Conservation (phyloP, 441 rosid species). For the Omphalea diandra region DNA sequence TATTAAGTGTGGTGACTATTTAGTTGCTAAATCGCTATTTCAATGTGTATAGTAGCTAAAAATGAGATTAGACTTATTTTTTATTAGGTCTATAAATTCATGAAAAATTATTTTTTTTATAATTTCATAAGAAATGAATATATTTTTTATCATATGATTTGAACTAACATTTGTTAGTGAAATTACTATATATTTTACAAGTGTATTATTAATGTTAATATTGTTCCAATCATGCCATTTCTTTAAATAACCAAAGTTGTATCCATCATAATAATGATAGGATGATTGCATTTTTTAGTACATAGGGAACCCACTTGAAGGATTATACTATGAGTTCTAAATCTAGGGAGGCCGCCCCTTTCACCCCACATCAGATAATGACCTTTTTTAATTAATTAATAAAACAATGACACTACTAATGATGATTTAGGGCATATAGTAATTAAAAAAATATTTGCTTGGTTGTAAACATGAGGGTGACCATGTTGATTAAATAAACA, state of each 20-base stretch:
- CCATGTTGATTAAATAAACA: neutral
- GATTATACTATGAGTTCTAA: conserved; percentile 5
- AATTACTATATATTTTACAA: too few species aligned
- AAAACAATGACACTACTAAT: neutral
- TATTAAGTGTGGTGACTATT: too few species aligned
- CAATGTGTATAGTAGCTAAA: too few species aligned
- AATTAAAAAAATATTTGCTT: conserved; percentile 19
- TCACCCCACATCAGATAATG: conserved; percentile 8
- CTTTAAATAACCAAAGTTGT: conserved; percentile 36
- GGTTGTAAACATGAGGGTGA: conserved; percentile 22
- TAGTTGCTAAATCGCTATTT: too few species aligned
- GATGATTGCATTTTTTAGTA: conserved; percentile 9
- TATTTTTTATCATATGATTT: too few species aligned
- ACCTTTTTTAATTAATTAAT: neutral
- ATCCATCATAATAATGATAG: conserved; percentile 13
- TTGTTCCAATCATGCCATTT: conserved; percentile 25
- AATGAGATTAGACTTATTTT: too few species aligned
- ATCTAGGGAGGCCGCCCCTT: conserved; percentile 26
- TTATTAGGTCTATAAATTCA: too few species aligned
- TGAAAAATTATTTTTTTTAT: too few species aligned
- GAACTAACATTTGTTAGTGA: too few species aligned
- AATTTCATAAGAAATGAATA: too few species aligned
- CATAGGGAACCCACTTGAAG: conserved; percentile 14
- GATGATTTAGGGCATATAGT: conserved; percentile 10
- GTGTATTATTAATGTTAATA: too few species aligned